phyloP scores from a whole-genome alignment of 352 stramenopile genomes.

The Pythium vanterpoolii region DNA sequence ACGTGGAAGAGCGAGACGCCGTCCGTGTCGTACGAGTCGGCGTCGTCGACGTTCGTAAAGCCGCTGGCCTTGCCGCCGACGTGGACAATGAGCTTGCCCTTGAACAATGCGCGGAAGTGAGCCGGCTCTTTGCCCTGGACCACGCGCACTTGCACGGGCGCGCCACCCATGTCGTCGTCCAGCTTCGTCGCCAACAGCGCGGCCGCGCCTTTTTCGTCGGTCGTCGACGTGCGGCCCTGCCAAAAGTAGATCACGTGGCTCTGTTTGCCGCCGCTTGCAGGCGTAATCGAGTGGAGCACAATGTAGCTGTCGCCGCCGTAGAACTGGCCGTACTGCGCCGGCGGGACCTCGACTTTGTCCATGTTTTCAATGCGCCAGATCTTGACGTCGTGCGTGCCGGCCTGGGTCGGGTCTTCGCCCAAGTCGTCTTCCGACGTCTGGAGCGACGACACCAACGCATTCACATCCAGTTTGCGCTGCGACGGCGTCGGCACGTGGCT shows the following conservation, averaged over 20 bases:
- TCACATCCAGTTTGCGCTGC: slow-evolving; percentile 57
- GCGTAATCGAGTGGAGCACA: slow-evolving; percentile 80
- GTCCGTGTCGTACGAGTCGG: slow-evolving; percentile 86
- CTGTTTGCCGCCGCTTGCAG: slow-evolving; percentile 56
- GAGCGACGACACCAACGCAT: slow-evolving; percentile 41
- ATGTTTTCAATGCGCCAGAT: slow-evolving; percentile 92
- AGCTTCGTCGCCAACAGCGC: slow-evolving; percentile 68
- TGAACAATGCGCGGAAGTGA: slow-evolving; percentile 89
- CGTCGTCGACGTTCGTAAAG: slow-evolving; percentile 79
- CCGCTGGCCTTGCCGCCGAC: slow-evolving; percentile 86
- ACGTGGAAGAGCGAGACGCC: slow-evolving; percentile 89
- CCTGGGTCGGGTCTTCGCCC: slow-evolving; percentile 59
- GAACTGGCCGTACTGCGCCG: slow-evolving; percentile 88
- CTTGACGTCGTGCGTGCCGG: slow-evolving; percentile 73
- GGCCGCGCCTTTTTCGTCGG: slow-evolving; percentile 84
- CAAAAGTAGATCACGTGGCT: slow-evolving; percentile 92
- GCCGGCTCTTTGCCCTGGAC: slow-evolving; percentile 84
- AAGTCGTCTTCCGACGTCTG: slow-evolving; percentile 65
- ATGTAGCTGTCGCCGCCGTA: slow-evolving; percentile 96
- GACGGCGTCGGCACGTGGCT: slow-evolving; percentile 45
- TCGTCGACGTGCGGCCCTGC: slow-evolving; percentile 81
- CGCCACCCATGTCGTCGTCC: slow-evolving; percentile 82
- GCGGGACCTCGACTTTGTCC: slow-evolving; percentile 80
- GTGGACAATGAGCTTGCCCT: slow-evolving; percentile 89
- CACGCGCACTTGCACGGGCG: slow-evolving; percentile 84